Evolutionary conservation across 2,329 filamentous ascomycete species (phyloP).

Genomic region (Aspergillus quadricinctus): DNA sequence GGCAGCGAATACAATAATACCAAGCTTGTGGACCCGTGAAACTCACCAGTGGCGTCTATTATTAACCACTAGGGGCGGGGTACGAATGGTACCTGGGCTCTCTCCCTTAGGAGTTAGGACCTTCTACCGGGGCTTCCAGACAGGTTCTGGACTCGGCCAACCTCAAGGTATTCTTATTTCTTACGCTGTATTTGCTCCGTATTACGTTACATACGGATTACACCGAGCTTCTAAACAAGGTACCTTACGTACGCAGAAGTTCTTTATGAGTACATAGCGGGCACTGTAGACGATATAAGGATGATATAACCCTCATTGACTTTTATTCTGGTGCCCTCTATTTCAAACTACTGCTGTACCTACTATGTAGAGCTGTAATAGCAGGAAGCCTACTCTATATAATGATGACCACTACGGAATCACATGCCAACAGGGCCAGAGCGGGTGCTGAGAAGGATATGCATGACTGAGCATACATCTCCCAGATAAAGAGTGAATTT

Average conservation of each 20-base stretch:
- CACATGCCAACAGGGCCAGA: not conserved
- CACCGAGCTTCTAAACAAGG: not conserved
- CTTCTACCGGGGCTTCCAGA: not conserved
- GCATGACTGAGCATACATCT: not conserved
- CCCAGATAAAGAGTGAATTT: not conserved
- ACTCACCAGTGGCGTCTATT: not conserved
- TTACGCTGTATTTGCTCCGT: not conserved
- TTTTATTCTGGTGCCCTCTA: not conserved
- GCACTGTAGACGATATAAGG: not conserved
- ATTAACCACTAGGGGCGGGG: not conserved
- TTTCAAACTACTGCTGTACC: not conserved
- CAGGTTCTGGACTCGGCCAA: not conserved
- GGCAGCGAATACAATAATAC: no score
- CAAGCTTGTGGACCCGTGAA: no score
- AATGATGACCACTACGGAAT: not conserved
- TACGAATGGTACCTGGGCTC: not conserved
- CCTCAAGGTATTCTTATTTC: not conserved
- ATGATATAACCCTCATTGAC: not conserved
- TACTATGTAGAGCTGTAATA: not conserved
- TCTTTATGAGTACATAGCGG: not conserved
- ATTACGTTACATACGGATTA: not conserved
- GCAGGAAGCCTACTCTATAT: not conserved
- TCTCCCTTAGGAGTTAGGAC: not conserved
- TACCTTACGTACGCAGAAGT: not conserved
- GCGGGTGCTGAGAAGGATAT: not conserved